These are phyloP conservation scores for Linnemannia schmuckeri DNA, from an alignment of 192 early-diverging fungal genomes.

Conservation along the genomic window DNA sequence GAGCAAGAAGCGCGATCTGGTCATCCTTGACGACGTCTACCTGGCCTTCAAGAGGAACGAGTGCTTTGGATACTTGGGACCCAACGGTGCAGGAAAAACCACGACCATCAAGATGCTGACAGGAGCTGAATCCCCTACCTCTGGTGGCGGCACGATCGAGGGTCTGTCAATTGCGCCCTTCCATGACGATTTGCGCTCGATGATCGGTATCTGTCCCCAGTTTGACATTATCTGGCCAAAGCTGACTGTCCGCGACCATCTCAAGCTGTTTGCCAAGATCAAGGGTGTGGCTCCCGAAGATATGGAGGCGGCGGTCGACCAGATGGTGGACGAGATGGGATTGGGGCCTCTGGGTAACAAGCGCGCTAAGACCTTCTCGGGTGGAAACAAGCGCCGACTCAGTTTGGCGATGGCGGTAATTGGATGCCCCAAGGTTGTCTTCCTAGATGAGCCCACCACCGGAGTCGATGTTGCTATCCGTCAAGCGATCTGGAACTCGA, in stretches of 20 bases:
- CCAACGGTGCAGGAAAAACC: slow-evolving; percentile 73
- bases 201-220: slow-evolving; percentile 63
- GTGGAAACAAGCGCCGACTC: slow-evolving; percentile 76
- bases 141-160: slow-evolving; percentile 45
- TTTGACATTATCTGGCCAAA: slow-evolving; percentile 56
- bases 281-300: slow-evolving; percentile 54
- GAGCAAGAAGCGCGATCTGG: slow-evolving; percentile 40
- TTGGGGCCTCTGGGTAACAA: slow-evolving; percentile 42
- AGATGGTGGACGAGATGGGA: slow-evolving; percentile 52
- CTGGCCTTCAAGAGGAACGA: slow-evolving; percentile 61
- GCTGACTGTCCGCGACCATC: slow-evolving; percentile 58
- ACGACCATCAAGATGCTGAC: slow-evolving; percentile 62
- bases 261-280: slow-evolving; percentile 56
- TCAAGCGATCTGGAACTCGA: slow-evolving; percentile 65
- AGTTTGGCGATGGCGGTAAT: slow-evolving; percentile 72
- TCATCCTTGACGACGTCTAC: slow-evolving; percentile 58
- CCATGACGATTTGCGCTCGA: slow-evolving; percentile 46
- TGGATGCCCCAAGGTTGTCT: slow-evolving; percentile 77
- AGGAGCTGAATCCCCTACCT: slow-evolving; percentile 50
- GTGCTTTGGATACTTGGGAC: slow-evolving; percentile 67
- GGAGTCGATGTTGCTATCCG: slow-evolving; percentile 75
- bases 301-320: slow-evolving; percentile 22
- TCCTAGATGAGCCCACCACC: slow-evolving; percentile 89
- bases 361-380: slow-evolving; percentile 64
- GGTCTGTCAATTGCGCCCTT: slow-evolving; percentile 48